Base-by-base conservation (phyloP, 768 basidiomycete genomes). In the Cystofilobasidium macerans region DNA sequence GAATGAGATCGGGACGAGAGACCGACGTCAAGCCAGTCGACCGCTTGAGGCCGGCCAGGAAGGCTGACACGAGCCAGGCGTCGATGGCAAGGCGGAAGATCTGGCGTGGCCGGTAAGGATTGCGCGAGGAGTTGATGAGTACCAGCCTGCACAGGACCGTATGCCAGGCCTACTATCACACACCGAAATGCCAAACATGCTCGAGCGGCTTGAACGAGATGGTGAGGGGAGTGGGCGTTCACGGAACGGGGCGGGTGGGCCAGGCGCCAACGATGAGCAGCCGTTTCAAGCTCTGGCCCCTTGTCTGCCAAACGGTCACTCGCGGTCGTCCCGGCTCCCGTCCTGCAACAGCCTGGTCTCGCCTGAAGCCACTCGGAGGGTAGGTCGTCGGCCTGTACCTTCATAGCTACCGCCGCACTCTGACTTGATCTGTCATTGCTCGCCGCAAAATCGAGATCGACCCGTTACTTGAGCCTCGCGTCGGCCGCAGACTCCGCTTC, bases 1-100 rank as follows among this genome's bases (percentile, higher is more conserved):
- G 35, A 28, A 4, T 12, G 14, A 57, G 47, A 20, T 58, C 20
- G 36, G 38, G 45, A n/a, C n/a, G n/a, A 57, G 47, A 33, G 18
- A 80, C 86, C 65, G 78, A 90, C 89, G 90, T 89, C 68, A 93
- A 76, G 57, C 89, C 89, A 0, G 90, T 91, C 3, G 86, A 83
- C 30, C 89, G 84, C 74, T 82, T 85, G 63, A 91, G 76, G n/a
- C 89, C 90, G 13, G 89, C 89, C 3, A 93, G 82, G 69, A 90
- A 83, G 18, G 87, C 86, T 60, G 83, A 85, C 70, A 92, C 78
- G 71, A 92, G 80, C 64, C 89, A 74, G 14, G 87, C 88, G 71
- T 92, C 89, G 71, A 90, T 73, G 67, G 84, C 84, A 67, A 87
- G 77, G 71, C 84, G 89, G 16, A 87, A 81, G 57, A 87, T 77